Base-by-base conservation (phyloP, 2,329 filamentous ascomycete genomes). In the Alternaria hordeiaustralica region DNA sequence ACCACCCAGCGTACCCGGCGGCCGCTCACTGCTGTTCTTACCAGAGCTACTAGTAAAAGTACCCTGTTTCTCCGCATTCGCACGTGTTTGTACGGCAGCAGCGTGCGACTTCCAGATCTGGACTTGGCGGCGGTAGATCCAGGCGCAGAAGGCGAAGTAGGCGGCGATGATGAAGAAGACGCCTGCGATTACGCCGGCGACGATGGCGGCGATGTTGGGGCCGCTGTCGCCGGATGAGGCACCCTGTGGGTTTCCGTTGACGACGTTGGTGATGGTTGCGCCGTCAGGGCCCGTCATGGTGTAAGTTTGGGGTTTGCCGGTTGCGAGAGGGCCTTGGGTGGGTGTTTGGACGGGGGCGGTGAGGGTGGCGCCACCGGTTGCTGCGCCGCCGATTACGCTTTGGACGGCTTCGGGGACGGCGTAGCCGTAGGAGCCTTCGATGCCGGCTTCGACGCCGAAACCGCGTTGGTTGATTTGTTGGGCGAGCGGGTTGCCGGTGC, bases 121-220 rank as follows among this genome's bases (percentile, higher is more conserved):
- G 15, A 93, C 86, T 76, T 92, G 90, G 53, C 89, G 89, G 26
- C 90, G 86, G 82, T 93, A 93, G 8, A 94, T 82, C 87, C 89
- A 93, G 18, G 87, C 86, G 79, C 89, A 92, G 82, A 91, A 92
- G 49, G 88, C 89, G 12, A 92, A 85, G 75, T 92, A 92, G 2
- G 82, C 80, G 3, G 89, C 89, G 0, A 88, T 72, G 18, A 91
- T 70, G 51, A 87, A 87, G 5, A 91, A 84, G 5, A 90, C 73
- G n/a, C 89, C 90, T 0, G 91, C 91, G 30, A 93, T 82, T 20
- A 90, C 83, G 15, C 85, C 86, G 0, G 86, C 86, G 11, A 87
- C 80, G 55, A 88, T 88, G 58, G 87, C 86, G 54, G 81, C 87
- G 55, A 87, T 74, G 63, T 86, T 86, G 11, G 82, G 78, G 3